Base-by-base conservation (phyloP, 2,329 filamentous ascomycete genomes). In the Fusarium chuoi region DNA sequence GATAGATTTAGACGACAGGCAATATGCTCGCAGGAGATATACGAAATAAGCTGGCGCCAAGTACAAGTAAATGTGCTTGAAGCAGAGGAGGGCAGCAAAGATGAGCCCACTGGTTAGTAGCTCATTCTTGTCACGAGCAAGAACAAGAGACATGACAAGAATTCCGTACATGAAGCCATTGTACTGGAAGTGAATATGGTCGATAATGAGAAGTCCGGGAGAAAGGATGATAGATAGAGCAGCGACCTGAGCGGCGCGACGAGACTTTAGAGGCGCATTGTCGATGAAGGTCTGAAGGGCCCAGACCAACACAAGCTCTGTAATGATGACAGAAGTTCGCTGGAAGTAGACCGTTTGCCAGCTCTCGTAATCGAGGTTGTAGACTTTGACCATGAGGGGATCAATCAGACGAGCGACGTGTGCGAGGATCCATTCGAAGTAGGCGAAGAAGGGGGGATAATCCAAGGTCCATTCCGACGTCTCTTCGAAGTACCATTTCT, bases 381-480 rank as follows among this genome's bases (percentile, higher is more conserved):
- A 89, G 61, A 98, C 87, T 71, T 91, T 87, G 62, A 98, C 87
- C 93, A 99, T 96, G 66, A 87, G 89, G 30, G 93, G 90, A 80
- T 99, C 95, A 71, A 90, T 88, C 80, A 93, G 89, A 74, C 87
- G 89, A 33, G 95, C 96, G 65, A 91, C 86, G 78, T 96, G 93
- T 52, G 96, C 96, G 78, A 99, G 88, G 49, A 91, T 81, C 94
- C 94, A 98, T 87, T 99, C 96, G 84, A 98, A 98, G 81, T 93
- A 95, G 76, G 96, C 96, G 81, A 99, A 99, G 85, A 98, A 98
- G 13, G 96, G 96, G 38, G 96, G 96, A 81, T 99, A 99, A 85
- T 99, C 96, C 79, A 99, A 92, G 1, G 96, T 99, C 96, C 96
- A 99, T 94, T 98, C 94, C 67, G 96, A 99, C 5, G 95, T 98